Base-by-base conservation (phyloP, 2,329 filamentous ascomycete species). In the Exserohilum turcica region DNA sequence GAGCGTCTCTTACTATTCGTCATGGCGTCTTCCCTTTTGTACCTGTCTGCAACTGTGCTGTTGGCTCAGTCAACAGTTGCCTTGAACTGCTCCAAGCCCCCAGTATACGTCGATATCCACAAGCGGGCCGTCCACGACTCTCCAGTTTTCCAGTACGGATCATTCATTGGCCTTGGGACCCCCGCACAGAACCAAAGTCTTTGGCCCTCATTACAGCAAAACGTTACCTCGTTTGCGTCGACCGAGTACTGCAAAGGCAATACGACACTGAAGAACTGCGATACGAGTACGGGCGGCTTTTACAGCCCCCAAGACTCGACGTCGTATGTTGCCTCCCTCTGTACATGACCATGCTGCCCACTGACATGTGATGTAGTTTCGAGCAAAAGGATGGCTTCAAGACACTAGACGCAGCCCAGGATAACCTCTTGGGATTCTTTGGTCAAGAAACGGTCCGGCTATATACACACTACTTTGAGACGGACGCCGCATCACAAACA, bases 31-130 rank as follows among this genome's bases (percentile, higher is more conserved):
- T 54, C 71, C 28, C 24, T 63, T 36, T 52, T 69, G 28, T 64
- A 64, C 19, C 49, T 72, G 38, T 61, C 63, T 21, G 66, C 68
- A 59, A 57, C 67, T 58, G 68, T 72, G 55, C 65, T 72, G 66
- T 71, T 75, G 35, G 59, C 63, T 71, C 67, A 72, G 64, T 68
- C 70, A 38, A 68, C 67, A 50, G 51, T 65, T 59, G 73, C 73
- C 13, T 71, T 73, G 56, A 74, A 76, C 59, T 77, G 74, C 54
- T 72, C 71, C 6, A 70, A 63, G 46, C 59, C 67, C 28, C 75
- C 76, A 0, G 70, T 79, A 48, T 79, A 77, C 50, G 74, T 78
- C 60, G 77, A 78, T 40, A 77, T 79, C 32, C 77, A 78, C 48
- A 73, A 72, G 52, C 67, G 77, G 44, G 72, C 66, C 12, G 76